Evolutionary conservation across 1,284 basidiomycete species (phyloP), one percentile per base, ranked within the genome.

Genomic region (Meripilus lineatus): DNA sequence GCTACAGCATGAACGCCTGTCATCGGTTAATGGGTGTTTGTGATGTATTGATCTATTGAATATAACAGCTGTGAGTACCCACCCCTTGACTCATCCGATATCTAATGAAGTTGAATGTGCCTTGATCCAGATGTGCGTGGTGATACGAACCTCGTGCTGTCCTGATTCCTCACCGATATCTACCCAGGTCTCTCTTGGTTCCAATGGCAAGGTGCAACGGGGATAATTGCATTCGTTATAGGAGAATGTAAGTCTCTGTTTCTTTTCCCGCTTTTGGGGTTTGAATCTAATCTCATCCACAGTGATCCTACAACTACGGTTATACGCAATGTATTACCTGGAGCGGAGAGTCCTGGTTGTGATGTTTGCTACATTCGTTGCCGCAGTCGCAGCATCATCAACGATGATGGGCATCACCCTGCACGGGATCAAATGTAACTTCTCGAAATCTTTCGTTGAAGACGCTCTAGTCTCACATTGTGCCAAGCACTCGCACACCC

Each of bases 221-320:
- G 77, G 11, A 54, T 79, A 14, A 57, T 75, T 37, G 66, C 71
- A 22, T 73, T 70, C 57, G 67, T 76, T 55, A 60, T 79, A 32
- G 72, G 75, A 35, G 74, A 80, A 68, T 58, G 77, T 78, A 36
- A 34, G 69, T 55, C 14, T 18, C 17, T 26, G 44, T 2, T 5
- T 14, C 10, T 30, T 33, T 14, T 17, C 17, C 35, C n/a, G 3
- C 17, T 32, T 39, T 4, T 36, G n/a, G 14, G n/a, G 25, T n/a
- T 41, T 14, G 23, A n/a, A 15, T 5, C n/a, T n/a, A n/a, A n/a
- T n/a, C n/a, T n/a, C n/a, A n/a, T n/a, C n/a, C n/a, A n/a, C 47
- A 80, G 76, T 72, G 22, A 77, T 79, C 46, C 64, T 81, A 11
- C 77, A 77, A 58, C 72, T 79, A 57, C 73, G 78, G n/a, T 55